phyloP scores from a whole-genome alignment of 305 asterid species.

The Fraxinus velutina region DNA sequence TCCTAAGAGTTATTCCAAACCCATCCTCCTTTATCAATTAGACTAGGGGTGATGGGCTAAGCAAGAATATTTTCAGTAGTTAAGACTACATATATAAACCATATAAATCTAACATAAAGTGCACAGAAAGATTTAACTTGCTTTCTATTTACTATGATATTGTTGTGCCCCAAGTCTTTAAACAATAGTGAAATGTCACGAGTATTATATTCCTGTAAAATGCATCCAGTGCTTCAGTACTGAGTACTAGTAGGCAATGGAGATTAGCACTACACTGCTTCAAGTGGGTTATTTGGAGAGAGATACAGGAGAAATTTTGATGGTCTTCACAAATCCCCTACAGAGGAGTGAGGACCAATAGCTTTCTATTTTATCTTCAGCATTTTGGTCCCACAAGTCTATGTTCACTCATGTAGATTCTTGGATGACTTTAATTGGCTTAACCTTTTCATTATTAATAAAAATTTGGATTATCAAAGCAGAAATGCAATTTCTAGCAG shows the following conservation, averaged over 20 bases:
- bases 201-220: not conserved
- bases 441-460: not conserved
- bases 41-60: not conserved
- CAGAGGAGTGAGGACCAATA: not conserved
- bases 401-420: not conserved
- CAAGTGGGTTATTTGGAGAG: not conserved
- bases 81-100: not conserved
- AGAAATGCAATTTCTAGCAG: not conserved
- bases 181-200: not conserved
- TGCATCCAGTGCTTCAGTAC: not conserved
- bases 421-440: not conserved
- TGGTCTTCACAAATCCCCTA: not conserved
- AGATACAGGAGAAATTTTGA: not conserved
- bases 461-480: not conserved
- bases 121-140: constrained; percentile 2
- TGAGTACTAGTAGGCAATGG: not conserved
- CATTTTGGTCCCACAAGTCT: not conserved
- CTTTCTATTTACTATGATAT: constrained; percentile 9
- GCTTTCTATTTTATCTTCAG: not conserved
- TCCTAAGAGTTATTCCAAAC: not conserved
- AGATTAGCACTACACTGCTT: not conserved
- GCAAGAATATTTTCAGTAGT: constrained; percentile 2
- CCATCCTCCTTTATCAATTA: constrained; percentile 13
- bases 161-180: not conserved
- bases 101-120: not conserved